Conservation (phyloP, 2,329 filamentous ascomycete genomes). For the Neofusicoccum sp. region DNA sequence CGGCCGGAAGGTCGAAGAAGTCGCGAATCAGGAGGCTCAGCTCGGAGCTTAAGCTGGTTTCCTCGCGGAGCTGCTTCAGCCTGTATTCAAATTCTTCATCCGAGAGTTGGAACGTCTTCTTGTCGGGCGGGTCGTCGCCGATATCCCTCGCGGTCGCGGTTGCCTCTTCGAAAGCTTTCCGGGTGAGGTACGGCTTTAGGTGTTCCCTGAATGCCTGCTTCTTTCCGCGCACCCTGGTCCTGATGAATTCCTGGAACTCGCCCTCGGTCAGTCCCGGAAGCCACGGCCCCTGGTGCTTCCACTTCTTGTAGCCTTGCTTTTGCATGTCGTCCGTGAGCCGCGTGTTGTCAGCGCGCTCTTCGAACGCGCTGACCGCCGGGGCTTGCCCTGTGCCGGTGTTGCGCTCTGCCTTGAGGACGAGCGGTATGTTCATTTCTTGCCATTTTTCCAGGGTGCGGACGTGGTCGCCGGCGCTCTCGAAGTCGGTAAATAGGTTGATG, state of each 20-base stretch:
- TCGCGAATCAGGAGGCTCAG: slow-evolving; percentile 54
- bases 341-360: slow-evolving; percentile 46
- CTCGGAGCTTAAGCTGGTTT: slow-evolving; percentile 51
- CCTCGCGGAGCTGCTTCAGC: slow-evolving; percentile 43
- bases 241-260: slow-evolving; percentile 33
- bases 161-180: neutral
- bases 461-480: slow-evolving; percentile 78
- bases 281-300: slow-evolving; percentile 60
- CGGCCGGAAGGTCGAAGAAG: slow-evolving; percentile 56
- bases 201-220: slow-evolving; percentile 27
- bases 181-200: slow-evolving; percentile 21
- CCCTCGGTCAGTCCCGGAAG: slow-evolving; percentile 55
- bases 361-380: slow-evolving; percentile 38
- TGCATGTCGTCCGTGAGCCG: slow-evolving; percentile 24
- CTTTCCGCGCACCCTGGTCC: neutral
- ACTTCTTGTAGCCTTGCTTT: slow-evolving; percentile 36
- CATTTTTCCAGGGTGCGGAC: slow-evolving; percentile 79
- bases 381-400: slow-evolving; percentile 15
- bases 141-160: neutral
- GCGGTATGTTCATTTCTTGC: slow-evolving; percentile 73
- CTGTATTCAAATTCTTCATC: slow-evolving; percentile 26
- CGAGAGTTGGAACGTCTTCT: slow-evolving; percentile 30
- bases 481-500: slow-evolving; percentile 85
- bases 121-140: slow-evolving; percentile 16
- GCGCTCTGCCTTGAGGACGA: slow-evolving; percentile 51